A percentile compares a stretch with the other conserved stretches of the same genome.
Conservation (phyloP, 148 eudicot species). For the Simmondsia chinensis region DNA sequence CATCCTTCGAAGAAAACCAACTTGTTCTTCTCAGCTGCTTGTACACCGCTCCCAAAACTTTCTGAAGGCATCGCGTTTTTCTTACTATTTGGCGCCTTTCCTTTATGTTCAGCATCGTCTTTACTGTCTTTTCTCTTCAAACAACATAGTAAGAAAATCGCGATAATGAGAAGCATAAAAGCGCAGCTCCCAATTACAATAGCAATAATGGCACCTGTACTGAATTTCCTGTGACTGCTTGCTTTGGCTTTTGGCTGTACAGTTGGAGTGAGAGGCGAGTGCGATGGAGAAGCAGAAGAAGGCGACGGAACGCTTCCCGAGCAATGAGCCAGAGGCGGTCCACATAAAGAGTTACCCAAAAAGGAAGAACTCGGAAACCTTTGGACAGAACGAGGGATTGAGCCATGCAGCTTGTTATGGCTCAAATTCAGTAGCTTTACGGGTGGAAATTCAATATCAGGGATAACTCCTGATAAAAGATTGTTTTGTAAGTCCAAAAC, state of each 20-base stretch:
- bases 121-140: conserved; percentile 33
- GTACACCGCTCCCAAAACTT: conserved; percentile 95
- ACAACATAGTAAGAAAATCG: conserved; percentile 35
- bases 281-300: conserved; percentile 32
- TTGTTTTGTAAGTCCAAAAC: conserved; percentile 50
- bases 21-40: conserved; percentile 85
- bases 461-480: conserved; percentile 51
- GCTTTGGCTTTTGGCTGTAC: conserved; percentile 10
- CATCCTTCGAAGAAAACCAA: conserved; percentile 73
- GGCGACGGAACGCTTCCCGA: conserved; percentile 19
- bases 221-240: conserved; percentile 23
- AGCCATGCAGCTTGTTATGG: conserved; percentile 53
- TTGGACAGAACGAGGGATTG: conserved; percentile 48
- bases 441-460: conserved; percentile 37
- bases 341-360: conserved; percentile 80
- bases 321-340: conserved; percentile 59
- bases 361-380: conserved; percentile 65
- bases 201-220: conserved; percentile 36
- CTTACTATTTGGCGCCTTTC: conserved; percentile 34
- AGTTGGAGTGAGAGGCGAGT: conserved; percentile 16
- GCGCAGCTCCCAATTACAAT: conserved; percentile 39
- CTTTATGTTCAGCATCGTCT: conserved; percentile 18
- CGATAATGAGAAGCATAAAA: conserved; percentile 20
- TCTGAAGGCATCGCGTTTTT: conserved; percentile 43
- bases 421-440: conserved; percentile 61